Percentiles rank a stretch among this genome's conserved stretches.
phyloP scores from a whole-genome alignment of 352 stramenopile species.

The Pythium insidiosum region DNA sequence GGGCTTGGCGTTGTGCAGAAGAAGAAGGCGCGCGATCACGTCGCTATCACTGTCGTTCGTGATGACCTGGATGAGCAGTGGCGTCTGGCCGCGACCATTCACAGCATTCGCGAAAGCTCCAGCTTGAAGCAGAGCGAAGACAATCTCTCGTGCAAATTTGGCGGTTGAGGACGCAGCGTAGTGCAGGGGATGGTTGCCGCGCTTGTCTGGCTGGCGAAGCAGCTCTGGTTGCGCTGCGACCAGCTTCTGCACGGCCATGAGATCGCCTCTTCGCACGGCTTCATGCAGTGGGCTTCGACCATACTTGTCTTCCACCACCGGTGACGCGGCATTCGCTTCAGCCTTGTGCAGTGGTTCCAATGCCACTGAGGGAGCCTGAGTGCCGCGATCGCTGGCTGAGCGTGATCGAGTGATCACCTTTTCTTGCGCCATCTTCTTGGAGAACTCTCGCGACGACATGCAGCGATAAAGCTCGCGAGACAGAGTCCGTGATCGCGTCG shows the following conservation, averaged over 20 bases:
- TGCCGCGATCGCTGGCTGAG: no score
- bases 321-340: no score
- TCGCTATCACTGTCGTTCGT: conserved; percentile 43
- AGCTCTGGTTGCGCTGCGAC: conserved; percentile 28
- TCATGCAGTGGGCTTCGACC: conserved; percentile 35
- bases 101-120: conserved; percentile 38
- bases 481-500: no score
- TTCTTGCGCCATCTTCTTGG: no score
- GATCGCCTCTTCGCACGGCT: conserved; percentile 41
- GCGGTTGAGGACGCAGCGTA: conserved; percentile 37
- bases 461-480: no score
- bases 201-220: conserved; percentile 24
- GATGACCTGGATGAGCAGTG: conserved; percentile 46
- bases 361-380: no score
- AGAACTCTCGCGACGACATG: no score
- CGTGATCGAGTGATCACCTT: no score
- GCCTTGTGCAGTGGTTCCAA: no score
- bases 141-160: conserved; percentile 21
- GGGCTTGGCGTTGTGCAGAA: conserved; percentile 42
- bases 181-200: conserved; percentile 53
- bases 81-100: conserved; percentile 42
- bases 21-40: conserved; percentile 31
- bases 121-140: conserved; percentile 39
- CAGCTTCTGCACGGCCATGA: conserved; percentile 21
- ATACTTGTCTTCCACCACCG: conserved; percentile 30